Percentiles rank a stretch among this genome's conserved stretches.
These are phyloP conservation scores for Linum trigynum DNA, from an alignment of 345 rosid species.

Conservation along the genomic window DNA sequence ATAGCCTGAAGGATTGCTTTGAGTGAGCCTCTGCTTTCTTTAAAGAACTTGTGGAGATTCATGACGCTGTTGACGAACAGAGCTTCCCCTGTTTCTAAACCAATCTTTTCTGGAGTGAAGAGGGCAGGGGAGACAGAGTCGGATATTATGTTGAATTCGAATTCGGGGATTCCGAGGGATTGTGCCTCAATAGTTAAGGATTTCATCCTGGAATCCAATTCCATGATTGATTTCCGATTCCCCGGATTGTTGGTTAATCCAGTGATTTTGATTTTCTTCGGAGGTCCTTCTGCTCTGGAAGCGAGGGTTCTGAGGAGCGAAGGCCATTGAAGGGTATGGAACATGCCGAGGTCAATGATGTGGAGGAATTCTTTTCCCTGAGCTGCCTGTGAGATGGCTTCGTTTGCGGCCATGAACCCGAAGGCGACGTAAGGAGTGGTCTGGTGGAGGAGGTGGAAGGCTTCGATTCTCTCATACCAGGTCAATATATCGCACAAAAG, in stretches of 20 bases:
- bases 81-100: conserved; percentile 39
- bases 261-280: conserved; percentile 33
- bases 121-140: conserved; percentile 29
- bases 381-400: conserved; percentile 47
- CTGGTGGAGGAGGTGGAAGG: conserved; percentile 48
- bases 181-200: conserved; percentile 30
- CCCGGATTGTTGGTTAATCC: conserved; percentile 22
- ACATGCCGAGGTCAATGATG: conserved; percentile 47
- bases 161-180: conserved; percentile 23
- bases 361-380: conserved; percentile 37
- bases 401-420: conserved; percentile 58
- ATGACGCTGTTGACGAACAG: conserved; percentile 41
- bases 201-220: conserved; percentile 31
- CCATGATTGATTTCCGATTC: background rate
- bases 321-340: conserved; percentile 50
- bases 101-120: conserved; percentile 36
- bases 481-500: too few species aligned
- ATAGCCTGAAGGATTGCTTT: conserved; percentile 59
- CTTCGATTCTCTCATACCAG: conserved; percentile 29
- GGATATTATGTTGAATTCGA: conserved; percentile 26
- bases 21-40: conserved; percentile 56
- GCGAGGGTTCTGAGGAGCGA: conserved; percentile 43
- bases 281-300: conserved; percentile 43
- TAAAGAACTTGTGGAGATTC: conserved; percentile 53
- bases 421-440: conserved; percentile 52